Conservation (phyloP, 306 rosid species). For the Corylus avellana region DNA sequence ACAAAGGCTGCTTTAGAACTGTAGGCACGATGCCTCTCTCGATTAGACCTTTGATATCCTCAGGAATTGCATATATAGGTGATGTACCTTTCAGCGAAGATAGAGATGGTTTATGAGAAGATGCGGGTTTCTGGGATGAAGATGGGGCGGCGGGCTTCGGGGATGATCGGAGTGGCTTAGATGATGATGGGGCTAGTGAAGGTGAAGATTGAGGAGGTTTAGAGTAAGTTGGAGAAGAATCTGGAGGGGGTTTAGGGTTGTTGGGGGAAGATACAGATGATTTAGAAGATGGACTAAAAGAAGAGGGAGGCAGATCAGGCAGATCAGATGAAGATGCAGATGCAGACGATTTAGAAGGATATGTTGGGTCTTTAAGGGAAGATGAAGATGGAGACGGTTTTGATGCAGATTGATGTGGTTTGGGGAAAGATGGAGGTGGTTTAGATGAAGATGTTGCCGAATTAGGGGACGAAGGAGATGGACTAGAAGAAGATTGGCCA, state of each 20-base stretch:
- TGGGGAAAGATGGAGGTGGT: not conserved
- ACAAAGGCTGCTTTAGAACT: conserved; percentile 30
- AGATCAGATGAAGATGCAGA: not conserved
- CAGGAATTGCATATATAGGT: conserved; percentile 28
- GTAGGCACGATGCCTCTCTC: conserved; percentile 31
- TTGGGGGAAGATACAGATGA: not conserved
- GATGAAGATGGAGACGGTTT: not conserved
- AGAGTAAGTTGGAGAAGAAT: not conserved
- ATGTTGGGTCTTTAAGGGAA: too few relatives aligned
- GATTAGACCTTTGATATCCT: conserved; percentile 29
- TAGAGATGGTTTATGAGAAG: not conserved
- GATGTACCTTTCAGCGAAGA: conserved; percentile 2
- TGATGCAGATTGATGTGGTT: not conserved
- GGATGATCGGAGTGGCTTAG: not conserved
- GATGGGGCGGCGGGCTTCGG: not conserved
- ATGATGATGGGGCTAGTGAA: not conserved
- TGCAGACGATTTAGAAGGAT: not conserved
- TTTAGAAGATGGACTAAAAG: not conserved
- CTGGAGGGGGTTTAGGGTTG: not conserved
- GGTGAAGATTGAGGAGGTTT: not conserved
- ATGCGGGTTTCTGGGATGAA: not conserved
- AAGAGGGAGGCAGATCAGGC: not conserved
- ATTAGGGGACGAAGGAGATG: not conserved
- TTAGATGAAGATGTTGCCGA: conserved; percentile 2
- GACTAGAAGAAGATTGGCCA: not conserved